Base-by-base conservation (phyloP, 768 basidiomycete genomes). In the Auricularia auricula-judae region DNA sequence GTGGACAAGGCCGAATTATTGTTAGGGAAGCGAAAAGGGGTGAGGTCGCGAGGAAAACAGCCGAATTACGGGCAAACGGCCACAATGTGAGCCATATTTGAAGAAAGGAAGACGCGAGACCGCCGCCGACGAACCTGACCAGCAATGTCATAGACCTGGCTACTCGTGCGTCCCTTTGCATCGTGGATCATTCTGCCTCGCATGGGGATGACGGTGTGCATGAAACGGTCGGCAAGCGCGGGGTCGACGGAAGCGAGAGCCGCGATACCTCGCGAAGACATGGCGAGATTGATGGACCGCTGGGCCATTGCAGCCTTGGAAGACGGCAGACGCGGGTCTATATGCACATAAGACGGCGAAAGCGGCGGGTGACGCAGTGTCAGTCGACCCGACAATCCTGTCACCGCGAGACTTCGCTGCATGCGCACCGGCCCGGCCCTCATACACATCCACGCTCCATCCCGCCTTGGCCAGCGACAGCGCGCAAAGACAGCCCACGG, bases 211-310 rank as follows among this genome's bases (percentile, higher is more conserved):
- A 87, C 88, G 36, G 84, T 80, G 68, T 86, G 77, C 70, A 96
- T 75, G 71, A 95, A 88, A 66, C 85, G 80, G 63, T 84, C 80
- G 33, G 89, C 84, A 67, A 85, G 77, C 43, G 78, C 81, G 51
- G 85, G 79, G 76, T 95, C 89, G 67, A 99, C 83, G 63, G 86
- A 84, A 70, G 87, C 81, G 58, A 98, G 79, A 54, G 95, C 96
- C 70, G 88, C 85, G 64, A 98, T 87, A 67, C 95, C 96, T 54
- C 96, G 86, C 65, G 93, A 86, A 21, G 95, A 98, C 65, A 98
- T 92, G 34, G 94, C 95, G 63, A 98, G 81, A 77, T 98, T 98
- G 76, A 98, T 97, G 64, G 94, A 97, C 65, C 96, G 85, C 72
- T 91, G 89, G 71, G 86, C 84, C 35, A 82, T 76, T 63, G 77